Evolutionary conservation across 2,329 filamentous ascomycete species (phyloP).

Genomic region (Microcera coccophila): DNA sequence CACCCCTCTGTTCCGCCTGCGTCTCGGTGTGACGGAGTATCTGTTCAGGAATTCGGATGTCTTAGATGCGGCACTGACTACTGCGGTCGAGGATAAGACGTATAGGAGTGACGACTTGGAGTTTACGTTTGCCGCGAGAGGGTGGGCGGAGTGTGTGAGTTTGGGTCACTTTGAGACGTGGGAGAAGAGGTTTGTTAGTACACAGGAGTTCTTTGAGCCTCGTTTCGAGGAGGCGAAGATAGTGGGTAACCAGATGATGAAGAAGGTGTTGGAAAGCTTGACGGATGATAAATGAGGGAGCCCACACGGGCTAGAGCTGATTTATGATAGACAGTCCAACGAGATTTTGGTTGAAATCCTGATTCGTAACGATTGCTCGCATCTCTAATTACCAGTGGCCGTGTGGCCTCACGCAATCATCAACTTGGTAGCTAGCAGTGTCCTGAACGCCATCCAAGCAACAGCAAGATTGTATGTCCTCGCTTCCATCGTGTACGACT

Average conservation of each 20-base stretch:
- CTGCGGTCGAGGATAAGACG: conserved; percentile 81
- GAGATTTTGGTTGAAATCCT: background rate
- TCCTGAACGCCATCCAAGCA: background rate
- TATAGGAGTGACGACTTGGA: conserved; percentile 96
- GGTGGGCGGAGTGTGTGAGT: conserved; percentile 91
- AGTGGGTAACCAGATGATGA: conserved; percentile 95
- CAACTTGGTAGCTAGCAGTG: background rate
- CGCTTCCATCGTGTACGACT: background rate
- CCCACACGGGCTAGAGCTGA: background rate
- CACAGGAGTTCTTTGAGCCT: conserved; percentile 87
- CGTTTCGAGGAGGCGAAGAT: conserved; percentile 82
- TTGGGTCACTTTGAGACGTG: conserved; percentile 93
- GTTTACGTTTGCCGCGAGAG: conserved; percentile 93
- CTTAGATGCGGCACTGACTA: conserved; percentile 79
- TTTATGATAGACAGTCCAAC: background rate
- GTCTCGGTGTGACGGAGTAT: conserved; percentile 95
- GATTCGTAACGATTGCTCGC: background rate
- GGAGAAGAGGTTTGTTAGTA: conserved; percentile 83
- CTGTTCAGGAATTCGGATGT: conserved; percentile 79
- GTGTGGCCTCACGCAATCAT: too few relatives aligned
- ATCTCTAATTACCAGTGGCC: background rate
- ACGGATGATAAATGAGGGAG: conserved; percentile 28
- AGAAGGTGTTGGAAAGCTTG: conserved; percentile 83
- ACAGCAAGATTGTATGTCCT: background rate
- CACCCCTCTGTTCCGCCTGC: conserved; percentile 92